Base-by-base conservation (phyloP, 1,284 basidiomycete genomes). In the Cutaneotrichosporon cutaneum region DNA sequence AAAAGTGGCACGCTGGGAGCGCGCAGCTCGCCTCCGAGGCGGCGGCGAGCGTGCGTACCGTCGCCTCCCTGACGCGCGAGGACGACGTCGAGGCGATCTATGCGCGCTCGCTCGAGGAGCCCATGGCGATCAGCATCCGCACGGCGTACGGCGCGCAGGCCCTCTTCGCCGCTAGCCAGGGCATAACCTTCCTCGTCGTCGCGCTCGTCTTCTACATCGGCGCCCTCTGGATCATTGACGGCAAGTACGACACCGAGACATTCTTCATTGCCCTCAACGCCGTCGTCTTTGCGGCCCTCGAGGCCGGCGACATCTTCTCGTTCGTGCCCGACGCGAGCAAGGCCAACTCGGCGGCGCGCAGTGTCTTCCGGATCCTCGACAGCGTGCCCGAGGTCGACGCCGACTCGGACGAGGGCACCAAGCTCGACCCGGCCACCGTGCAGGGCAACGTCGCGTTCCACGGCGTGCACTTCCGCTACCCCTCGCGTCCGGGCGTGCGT, bases 251-350 rank as follows among this genome's bases (percentile, higher is more conserved):
- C 36, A 87, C 87, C 3, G 84, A 85, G 69, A 76, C 86, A 36
- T 98, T 94, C 83, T 95, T 92, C 81, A 85, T 92, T 65, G 84
- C 87, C 64, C 84, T 94, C 56, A 93, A 90, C 86, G 65, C 85
- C 72, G 52, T 60, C 18, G 33, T 66, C n/a, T 76, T 72, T 64
- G 71, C 65, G 56, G 68, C 76, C 7, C 68, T 72, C 54, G 66
- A 73, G 69, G 76, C 81, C 26, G 79, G 79, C 62, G 82, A 82
- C 71, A 86, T 95, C 32, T 96, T 97, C 82, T 85, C 86, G 9
- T 96, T 90, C 75, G 94, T 95, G 1, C 94, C 94, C 22, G 94
- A 98, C 74, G 86, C 96, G 56, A 92, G 90, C 6, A 90, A 90
- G 4, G 94, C 94, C 27, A 87, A 87, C 70, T 84, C 88, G 32